phyloP scores from a whole-genome alignment of 192 early-diverging fungal species.

The Geranomyces michiganensis region DNA sequence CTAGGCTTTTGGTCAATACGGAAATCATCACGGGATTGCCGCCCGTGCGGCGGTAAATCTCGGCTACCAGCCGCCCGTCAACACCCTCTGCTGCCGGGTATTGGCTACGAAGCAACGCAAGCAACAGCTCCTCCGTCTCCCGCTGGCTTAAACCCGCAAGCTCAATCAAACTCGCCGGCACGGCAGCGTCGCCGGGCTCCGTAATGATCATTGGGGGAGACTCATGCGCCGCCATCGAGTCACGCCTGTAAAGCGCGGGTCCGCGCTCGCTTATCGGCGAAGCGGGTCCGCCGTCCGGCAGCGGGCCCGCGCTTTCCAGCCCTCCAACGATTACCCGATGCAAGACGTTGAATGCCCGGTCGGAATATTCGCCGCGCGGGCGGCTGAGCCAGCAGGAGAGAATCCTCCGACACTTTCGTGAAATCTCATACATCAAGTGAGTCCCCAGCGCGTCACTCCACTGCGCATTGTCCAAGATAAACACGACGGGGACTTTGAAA shows the following conservation, averaged over 20 bases:
- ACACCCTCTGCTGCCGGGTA: background rate
- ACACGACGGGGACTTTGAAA: background rate
- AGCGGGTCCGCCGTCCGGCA: too few relatives aligned
- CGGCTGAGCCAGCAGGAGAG: background rate
- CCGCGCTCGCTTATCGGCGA: too few relatives aligned
- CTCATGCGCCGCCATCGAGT: background rate
- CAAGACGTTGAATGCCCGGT: background rate
- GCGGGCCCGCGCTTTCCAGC: background rate
- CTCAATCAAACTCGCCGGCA: constrained; percentile 2
- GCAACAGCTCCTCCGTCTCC: constrained; percentile 7
- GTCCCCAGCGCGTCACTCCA: background rate
- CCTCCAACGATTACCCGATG: background rate
- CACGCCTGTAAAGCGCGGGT: background rate
- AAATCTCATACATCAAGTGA: background rate
- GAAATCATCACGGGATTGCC: constrained; percentile 22
- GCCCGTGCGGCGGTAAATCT: constrained; percentile 12
- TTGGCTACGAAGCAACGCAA: background rate
- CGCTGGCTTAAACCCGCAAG: background rate
- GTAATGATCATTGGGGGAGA: background rate
- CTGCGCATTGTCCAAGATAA: constrained; percentile 5
- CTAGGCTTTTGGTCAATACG: constrained; percentile 2
- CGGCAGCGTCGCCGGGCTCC: background rate
- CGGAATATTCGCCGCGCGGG: background rate
- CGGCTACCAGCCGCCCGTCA: constrained; percentile 2
- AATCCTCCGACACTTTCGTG: background rate